A percentile compares a stretch with the other conserved stretches of the same genome.
Evolutionary conservation across 306 rosid genomes (phyloP).

Genomic region (Acacia crassicarpa): DNA sequence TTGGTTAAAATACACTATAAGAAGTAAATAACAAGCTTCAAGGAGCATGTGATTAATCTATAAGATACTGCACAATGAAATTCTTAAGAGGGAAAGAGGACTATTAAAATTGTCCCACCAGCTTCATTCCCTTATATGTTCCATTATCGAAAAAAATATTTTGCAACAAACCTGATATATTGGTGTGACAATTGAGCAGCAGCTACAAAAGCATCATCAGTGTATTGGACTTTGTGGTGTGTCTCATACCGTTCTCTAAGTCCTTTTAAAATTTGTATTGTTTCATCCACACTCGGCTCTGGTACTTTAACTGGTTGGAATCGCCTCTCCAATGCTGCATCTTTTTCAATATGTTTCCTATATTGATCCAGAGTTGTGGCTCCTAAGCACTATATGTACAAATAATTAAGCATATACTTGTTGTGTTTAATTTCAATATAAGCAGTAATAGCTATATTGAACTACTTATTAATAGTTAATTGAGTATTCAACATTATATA

Average conservation of each 20-base stretch:
- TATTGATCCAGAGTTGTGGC: conserved; percentile 97
- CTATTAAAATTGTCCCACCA: background rate
- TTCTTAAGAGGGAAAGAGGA: background rate
- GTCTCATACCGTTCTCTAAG: conserved; percentile 93
- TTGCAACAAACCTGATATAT: conserved; percentile 75
- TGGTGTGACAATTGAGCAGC: conserved; percentile 93
- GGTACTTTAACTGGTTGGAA: conserved; percentile 97
- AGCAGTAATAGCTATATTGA: background rate
- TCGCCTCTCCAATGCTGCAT: conserved; percentile 93
- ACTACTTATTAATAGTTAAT: too few relatives aligned
- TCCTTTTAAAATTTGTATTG: conserved; percentile 86
- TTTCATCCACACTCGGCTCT: conserved; percentile 93
- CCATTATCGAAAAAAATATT: background rate
- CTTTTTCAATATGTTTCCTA: conserved; percentile 94
- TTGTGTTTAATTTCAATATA: conserved; percentile 21
- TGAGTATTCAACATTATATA: conserved; percentile 44
- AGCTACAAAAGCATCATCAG: conserved; percentile 85
- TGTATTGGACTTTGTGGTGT: conserved; percentile 95
- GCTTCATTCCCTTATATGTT: background rate
- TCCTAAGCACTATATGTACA: conserved; percentile 87
- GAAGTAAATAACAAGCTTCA: background rate
- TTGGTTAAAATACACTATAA: conserved; percentile 10
- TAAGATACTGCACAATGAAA: background rate
- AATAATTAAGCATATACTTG: conserved; percentile 29
- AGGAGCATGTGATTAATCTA: conserved; percentile 16